phyloP scores from a whole-genome alignment of 163 green algal genomes.

The Scenedesmus sp. region DNA sequence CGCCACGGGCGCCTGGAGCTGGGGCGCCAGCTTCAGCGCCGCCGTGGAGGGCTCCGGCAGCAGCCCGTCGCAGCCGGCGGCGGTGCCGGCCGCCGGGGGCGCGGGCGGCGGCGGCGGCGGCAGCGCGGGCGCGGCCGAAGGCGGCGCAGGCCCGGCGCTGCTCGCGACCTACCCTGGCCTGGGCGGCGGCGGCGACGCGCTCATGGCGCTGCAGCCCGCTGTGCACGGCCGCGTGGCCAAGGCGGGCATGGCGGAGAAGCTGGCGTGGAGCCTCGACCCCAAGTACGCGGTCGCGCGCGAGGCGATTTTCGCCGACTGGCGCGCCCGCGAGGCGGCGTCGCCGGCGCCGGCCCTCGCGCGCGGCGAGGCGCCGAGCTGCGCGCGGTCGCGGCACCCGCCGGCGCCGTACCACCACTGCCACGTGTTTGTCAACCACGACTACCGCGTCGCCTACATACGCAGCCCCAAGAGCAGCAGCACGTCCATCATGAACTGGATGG shows the following conservation, averaged over 20 bases:
- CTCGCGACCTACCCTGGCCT: too few species aligned
- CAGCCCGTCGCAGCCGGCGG: too few species aligned
- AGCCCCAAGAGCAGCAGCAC: slow-evolving; percentile 55
- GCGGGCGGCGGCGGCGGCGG: too few species aligned
- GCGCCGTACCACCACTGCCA: slow-evolving; percentile 31
- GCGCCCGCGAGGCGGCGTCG: neutral
- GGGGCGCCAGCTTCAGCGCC: too few species aligned
- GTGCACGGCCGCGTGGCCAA: slow-evolving; percentile 21
- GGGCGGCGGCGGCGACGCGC: neutral
- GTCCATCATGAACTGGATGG: slow-evolving; percentile 53
- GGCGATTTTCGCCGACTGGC: slow-evolving; percentile 23
- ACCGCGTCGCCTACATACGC: slow-evolving; percentile 56
- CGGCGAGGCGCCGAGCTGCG: slow-evolving; percentile 2
- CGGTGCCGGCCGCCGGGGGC: too few species aligned
- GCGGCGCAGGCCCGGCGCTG: too few species aligned
- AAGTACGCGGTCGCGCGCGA: slow-evolving; percentile 27
- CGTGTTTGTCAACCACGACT: slow-evolving; percentile 42
- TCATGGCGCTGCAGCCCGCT: neutral
- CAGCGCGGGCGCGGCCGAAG: too few species aligned
- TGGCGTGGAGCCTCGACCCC: slow-evolving; percentile 6
- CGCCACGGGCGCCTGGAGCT: too few species aligned
- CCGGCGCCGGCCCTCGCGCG: neutral
- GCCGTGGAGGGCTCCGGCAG: too few species aligned
- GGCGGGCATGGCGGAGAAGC: slow-evolving; percentile 21
- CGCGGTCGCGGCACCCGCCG: slow-evolving; percentile 1